phyloP scores from a whole-genome alignment of 2,329 filamentous ascomycete genomes.

The Pyrenophora teres region DNA sequence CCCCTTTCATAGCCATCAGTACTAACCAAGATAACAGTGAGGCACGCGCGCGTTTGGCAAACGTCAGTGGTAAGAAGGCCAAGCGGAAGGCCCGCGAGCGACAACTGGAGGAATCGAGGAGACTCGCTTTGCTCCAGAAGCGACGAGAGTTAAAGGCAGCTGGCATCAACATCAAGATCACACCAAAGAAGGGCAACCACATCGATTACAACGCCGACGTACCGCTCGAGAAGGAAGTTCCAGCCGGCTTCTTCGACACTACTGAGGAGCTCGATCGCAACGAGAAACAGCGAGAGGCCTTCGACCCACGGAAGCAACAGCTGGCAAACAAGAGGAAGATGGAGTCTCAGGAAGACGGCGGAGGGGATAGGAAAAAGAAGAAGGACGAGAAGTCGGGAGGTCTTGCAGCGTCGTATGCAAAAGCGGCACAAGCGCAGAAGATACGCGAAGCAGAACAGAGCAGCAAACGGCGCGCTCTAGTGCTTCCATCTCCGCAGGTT shows the following conservation, averaged over 20 bases:
- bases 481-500: slow-evolving; percentile 86
- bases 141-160: slow-evolving; percentile 94
- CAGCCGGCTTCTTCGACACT: slow-evolving; percentile 91
- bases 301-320: slow-evolving; percentile 92
- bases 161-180: slow-evolving; percentile 96
- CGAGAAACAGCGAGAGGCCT: slow-evolving; percentile 80
- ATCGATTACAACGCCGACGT: slow-evolving; percentile 99
- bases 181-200: slow-evolving; percentile 87
- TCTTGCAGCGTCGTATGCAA: slow-evolving; percentile 85
- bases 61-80: slow-evolving; percentile 98
- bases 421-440: slow-evolving; percentile 92
- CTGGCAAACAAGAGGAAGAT: slow-evolving; percentile 91
- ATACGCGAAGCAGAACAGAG: slow-evolving; percentile 96
- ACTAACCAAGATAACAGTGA: slow-evolving; percentile 53
- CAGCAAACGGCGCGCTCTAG: slow-evolving; percentile 85
- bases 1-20: not conserved
- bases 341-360: slow-evolving; percentile 80
- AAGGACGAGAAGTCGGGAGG: slow-evolving; percentile 76
- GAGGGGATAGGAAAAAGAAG: slow-evolving; percentile 81
- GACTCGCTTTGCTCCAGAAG: slow-evolving; percentile 90
- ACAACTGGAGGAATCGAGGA: slow-evolving; percentile 90
- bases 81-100: slow-evolving; percentile 96
- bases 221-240: slow-evolving; percentile 91
- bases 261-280: slow-evolving; percentile 79
- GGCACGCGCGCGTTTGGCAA: slow-evolving; percentile 91